Conservation (phyloP, 306 rosid genomes). For the Carpinus fangiana region DNA sequence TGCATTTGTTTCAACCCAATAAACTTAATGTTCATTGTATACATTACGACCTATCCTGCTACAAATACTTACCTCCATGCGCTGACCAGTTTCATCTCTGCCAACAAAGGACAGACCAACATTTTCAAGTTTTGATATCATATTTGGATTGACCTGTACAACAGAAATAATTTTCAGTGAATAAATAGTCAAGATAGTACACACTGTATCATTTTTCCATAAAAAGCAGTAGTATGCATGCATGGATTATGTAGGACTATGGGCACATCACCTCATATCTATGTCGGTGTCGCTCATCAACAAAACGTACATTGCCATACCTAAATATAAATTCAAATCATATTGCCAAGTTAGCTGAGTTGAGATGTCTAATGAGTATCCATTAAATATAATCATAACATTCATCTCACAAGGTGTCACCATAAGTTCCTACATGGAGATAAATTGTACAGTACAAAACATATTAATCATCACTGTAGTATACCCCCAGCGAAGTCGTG, state of each 20-base stretch:
- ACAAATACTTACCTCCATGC: constrained; percentile 66
- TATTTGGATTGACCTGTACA: constrained; percentile 81
- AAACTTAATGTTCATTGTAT: background rate
- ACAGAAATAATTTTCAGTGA: constrained; percentile 13
- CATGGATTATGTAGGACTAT: background rate
- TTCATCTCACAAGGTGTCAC: background rate
- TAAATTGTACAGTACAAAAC: constrained; percentile 6
- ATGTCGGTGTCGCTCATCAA: constrained; percentile 90
- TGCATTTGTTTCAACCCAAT: background rate
- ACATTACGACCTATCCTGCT: background rate
- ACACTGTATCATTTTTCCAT: background rate
- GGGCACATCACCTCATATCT: constrained; percentile 70
- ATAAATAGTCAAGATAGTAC: background rate
- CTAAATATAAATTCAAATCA: constrained; percentile 38
- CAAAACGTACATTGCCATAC: constrained; percentile 57
- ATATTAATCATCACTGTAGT: constrained; percentile 8
- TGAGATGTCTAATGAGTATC: constrained; percentile 7
- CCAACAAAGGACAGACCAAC: constrained; percentile 87
- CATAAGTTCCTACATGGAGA: constrained; percentile 3
- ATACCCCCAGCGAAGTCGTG: constrained; percentile 10
- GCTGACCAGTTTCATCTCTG: constrained; percentile 71
- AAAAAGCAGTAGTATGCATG: constrained; percentile 1
- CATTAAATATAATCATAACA: background rate
- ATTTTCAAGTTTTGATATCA: constrained; percentile 70
- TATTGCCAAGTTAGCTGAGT: constrained; percentile 8